Percentiles rank a stretch among this genome's conserved stretches.
Conservation (phyloP, 352 stramenopile species). For the Phytophthora kernoviae region DNA sequence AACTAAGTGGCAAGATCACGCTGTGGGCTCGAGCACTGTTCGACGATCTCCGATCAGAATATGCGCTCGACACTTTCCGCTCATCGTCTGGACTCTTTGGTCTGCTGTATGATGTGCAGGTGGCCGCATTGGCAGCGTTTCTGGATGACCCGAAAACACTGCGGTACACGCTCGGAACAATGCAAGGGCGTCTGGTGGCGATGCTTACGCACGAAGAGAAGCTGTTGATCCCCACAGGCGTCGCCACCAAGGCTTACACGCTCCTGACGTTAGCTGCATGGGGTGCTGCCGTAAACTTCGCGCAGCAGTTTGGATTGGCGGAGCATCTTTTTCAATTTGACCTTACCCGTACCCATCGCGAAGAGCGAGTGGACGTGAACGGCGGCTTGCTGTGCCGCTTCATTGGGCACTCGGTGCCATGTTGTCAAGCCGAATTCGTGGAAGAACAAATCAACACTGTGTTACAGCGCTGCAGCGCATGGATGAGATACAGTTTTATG, state of each 20-base stretch:
- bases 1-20: constrained; percentile 15
- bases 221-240: constrained; percentile 30
- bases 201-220: constrained; percentile 47
- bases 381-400: constrained; percentile 48
- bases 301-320: constrained; percentile 40
- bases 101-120: constrained; percentile 53
- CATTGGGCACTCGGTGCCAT: constrained; percentile 41
- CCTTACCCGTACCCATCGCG: constrained; percentile 28
- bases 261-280: constrained; percentile 40
- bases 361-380: constrained; percentile 33
- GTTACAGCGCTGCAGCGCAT: constrained; percentile 33
- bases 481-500: constrained; percentile 36
- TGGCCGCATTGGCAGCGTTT: constrained; percentile 47
- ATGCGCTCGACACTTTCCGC: constrained; percentile 31
- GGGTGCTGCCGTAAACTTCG: constrained; percentile 30
- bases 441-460: constrained; percentile 19
- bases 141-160: constrained; percentile 42
- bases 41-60: constrained; percentile 22
- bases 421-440: constrained; percentile 29
- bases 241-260: constrained; percentile 35
- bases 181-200: constrained; percentile 46
- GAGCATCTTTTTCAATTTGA: constrained; percentile 53
- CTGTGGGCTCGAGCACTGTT: constrained; percentile 36
- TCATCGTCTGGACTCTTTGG: constrained; percentile 39
- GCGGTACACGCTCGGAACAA: constrained; percentile 49